Conservation (phyloP, 129 eudicot genomes). For the Artemisia tridentata region DNA sequence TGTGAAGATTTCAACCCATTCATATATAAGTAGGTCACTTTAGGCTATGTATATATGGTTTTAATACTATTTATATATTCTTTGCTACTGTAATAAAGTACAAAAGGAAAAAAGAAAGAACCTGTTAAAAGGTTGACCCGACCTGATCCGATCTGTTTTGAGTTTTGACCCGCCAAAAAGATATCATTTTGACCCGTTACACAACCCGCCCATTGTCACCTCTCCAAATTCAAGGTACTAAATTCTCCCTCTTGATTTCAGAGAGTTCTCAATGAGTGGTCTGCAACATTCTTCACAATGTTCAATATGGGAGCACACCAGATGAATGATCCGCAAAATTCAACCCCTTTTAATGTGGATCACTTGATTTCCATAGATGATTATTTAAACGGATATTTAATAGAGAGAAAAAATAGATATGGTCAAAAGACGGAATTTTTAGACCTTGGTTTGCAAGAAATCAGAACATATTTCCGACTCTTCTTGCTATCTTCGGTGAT, state of each 20-base stretch:
- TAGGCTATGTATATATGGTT: too few relatives aligned
- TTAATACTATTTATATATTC: too few relatives aligned
- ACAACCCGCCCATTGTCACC: too few relatives aligned
- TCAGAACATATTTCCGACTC: constrained; percentile 80
- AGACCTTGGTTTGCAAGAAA: constrained; percentile 93
- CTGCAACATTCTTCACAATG: constrained; percentile 71
- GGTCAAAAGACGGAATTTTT: constrained; percentile 84
- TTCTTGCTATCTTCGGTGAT: constrained; percentile 88
- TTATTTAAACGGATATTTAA: constrained; percentile 77
- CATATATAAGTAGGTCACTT: not conserved
- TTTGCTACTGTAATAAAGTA: too few relatives aligned
- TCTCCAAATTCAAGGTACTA: constrained; percentile 5
- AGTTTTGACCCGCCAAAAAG: too few relatives aligned
- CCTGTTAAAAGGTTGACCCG: too few relatives aligned
- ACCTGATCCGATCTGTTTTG: too few relatives aligned
- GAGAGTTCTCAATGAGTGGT: constrained; percentile 88
- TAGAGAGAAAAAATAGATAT: constrained; percentile 74
- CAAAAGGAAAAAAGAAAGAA: too few relatives aligned
- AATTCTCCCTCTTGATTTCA: constrained; percentile 30
- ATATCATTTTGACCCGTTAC: too few relatives aligned
- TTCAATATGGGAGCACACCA: constrained; percentile 76
- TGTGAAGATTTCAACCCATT: not conserved
- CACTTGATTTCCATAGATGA: constrained; percentile 82
- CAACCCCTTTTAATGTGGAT: constrained; percentile 43
- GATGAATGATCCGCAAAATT: constrained; percentile 43